Base-by-base conservation (phyloP, 306 rosid species). In the Sesbania bispinosa region DNA sequence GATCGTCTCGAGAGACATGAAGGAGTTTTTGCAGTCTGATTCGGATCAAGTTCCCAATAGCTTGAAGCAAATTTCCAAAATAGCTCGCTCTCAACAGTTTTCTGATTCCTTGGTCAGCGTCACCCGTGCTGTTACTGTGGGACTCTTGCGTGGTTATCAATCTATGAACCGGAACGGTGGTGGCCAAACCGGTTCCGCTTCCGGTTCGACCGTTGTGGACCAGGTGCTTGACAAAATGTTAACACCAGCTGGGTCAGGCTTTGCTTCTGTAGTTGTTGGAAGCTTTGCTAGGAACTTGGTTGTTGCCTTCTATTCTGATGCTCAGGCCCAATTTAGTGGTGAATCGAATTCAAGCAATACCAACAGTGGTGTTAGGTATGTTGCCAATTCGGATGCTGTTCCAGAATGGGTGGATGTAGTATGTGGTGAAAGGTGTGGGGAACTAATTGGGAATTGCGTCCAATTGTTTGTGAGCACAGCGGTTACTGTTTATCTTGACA, bases 281-380 rank as follows among this genome's bases (percentile, higher is more conserved):
- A 94, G 91, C 83, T 94, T 90, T 72, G 95, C 97, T 24, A 82
- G 88, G 69, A 94, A 89, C 71, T 14, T 90, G 60, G 86, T 90
- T 45, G 53, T 84, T 62, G 96, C 60, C 4, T 87, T 80, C 2
- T 78, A 64, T 74, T 77, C 90, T 0, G 78, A 67, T 58, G 65
- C 19, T 16, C 24, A 63, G 42, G 66, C 27, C n/a, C 57, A 82
- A 32, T 47, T 67, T 3, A 32, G 71, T 60, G 86, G 71, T 10
- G 87, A 78, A 20, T 78, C 79, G 16, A 68, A 62, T 62, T 66
- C 79, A 3, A 15, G 58, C 38, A 38, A 24, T 66, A 69, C 71
- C 1, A 14, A 43, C 8, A 38, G 53, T 18, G 64, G 52, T 62
- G 42, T 13, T 21, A 36, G 43, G 35, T 26, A 61, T 45, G 51